Base-by-base conservation (phyloP, 352 stramenopile species). In the Phytophthora citrophthora region DNA sequence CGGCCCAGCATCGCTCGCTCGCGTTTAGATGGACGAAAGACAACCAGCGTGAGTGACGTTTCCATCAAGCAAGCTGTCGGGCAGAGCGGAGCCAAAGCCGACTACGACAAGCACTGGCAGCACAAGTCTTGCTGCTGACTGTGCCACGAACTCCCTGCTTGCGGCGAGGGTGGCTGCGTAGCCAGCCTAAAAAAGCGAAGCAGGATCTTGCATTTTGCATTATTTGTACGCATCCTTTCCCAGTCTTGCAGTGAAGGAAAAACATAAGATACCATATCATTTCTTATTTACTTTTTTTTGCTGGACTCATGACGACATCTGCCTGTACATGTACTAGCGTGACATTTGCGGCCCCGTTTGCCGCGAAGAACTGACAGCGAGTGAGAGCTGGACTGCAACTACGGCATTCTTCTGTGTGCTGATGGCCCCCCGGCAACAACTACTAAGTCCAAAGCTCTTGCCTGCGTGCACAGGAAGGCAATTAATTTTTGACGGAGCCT, bases 11-110 rank as follows among this genome's bases (percentile, higher is more conserved):
- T 63, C 29, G 34, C 10, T 9, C n/a, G 32, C 44, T 55, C 32
- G 58, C 20, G 32, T 53, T 60, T 51, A 50, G 58, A 64, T 34
- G 55, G 45, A 41, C 41, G 57, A 48, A 18, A 48, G n/a, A 15
- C 18, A 41, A 11, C 13, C 18, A 16, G 31, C 41, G 43, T 52
- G 29, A 29, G 51, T 54, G 54, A 24, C 52, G 20, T 27, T 54
- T 51, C 46, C 56, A 64, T 54, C 40, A 66, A 54, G 58, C 31
- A 61, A 66, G 58, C 49, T 34, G 44, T 54, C 50, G 40, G 47
- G 46, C 44, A 53, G 39, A 49, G 36, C 31, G 40, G 13, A 9
- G 51, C 32, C 11, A 5, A 39, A 31, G 18, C 38, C 36, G 16
- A 16, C 16, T n/a, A 53, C 34, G 15, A 51, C 44, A 36, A 38